Evolutionary conservation across 179 eudicot species (phyloP), one percentile per base, ranked within the genome.

Genomic region (Beta corolliflora): DNA sequence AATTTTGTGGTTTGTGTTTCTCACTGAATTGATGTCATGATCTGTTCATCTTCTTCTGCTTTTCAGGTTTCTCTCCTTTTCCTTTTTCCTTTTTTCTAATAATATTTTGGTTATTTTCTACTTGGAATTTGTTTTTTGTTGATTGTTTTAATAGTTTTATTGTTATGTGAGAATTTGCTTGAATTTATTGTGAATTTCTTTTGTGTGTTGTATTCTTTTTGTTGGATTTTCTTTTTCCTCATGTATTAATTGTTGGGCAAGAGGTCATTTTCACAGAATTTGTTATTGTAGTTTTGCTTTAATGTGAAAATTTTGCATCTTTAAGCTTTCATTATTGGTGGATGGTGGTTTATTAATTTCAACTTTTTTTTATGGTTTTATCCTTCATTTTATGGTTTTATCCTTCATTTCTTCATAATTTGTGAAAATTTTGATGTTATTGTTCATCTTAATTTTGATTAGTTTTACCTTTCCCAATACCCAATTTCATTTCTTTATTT

Each of bases 181-280:
- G n/a, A 79, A 6, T 66, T 63, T 73, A 36, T 36, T 36, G 41
- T 36, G 41, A 36, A 36, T 48, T 48, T 4, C 9, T 67, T 56
- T 72, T 52, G 53, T 61, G 73, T 67, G 65, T 36, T 19, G n/a
- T 56, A 16, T 11, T 36, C 5, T 56, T 52, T 67, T 67, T 29
- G 19, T 10, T 29, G 71, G 69, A 9, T 29, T 53, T 19, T 56
- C 54, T 23, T 75, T 18, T 70, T 69, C 45, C 23, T 66, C 53
- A 48, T 59, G 29, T 77, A 77, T 61, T 36, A 3, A 73, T 70
- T 74, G 55, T 60, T 60, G 58, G 79, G 65, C 29, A 18, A 79
- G 13, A 12, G 13, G 83, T 82, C 83, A 15, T 75, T 70, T 69
- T 82, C 81, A 79, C 76, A 79, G 69, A 18, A 18, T 13, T 73